These are phyloP conservation scores for Psilocybe cyanescens DNA, from an alignment of 768 basidiomycete genomes.

Conservation along the genomic window DNA sequence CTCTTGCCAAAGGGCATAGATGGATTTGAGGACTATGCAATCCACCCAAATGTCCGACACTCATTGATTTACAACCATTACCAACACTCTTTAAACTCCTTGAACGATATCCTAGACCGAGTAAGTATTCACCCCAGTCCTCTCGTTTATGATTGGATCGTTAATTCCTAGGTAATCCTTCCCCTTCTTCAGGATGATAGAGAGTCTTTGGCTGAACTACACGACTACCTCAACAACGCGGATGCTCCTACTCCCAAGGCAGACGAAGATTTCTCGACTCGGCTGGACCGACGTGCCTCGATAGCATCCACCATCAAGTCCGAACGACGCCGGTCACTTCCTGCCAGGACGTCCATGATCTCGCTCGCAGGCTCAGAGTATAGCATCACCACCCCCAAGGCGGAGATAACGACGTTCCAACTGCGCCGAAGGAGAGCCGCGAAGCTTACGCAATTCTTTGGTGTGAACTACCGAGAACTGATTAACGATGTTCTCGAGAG, in stretches of 20 bases:
- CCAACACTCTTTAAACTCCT: conserved; percentile 80
- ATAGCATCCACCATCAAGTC: conserved; percentile 48
- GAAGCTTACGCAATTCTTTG: conserved; percentile 87
- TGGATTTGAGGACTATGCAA: conserved; percentile 6
- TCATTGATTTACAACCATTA: conserved; percentile 75
- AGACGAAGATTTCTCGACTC: conserved; percentile 8
- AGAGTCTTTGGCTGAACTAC: conserved; percentile 73
- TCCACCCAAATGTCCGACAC: conserved; percentile 21
- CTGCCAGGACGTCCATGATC: conserved; percentile 61
- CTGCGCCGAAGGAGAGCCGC: conserved; percentile 74
- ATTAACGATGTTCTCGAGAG: conserved; percentile 80
- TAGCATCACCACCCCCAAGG: conserved; percentile 41
- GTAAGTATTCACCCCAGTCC: conserved; percentile 44
- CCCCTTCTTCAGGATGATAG: conserved; percentile 66
- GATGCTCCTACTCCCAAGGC: conserved; percentile 17
- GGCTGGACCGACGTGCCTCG: conserved; percentile 31
- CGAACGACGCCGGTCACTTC: conserved; percentile 74
- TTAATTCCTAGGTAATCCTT: conserved; percentile 10
- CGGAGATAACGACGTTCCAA: conserved; percentile 64
- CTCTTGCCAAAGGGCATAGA: conserved; percentile 43
- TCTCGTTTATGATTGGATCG: neutral
- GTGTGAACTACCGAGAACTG: conserved; percentile 81
- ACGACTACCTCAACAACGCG: conserved; percentile 60
- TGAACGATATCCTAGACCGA: conserved; percentile 78
- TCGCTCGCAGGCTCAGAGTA: conserved; percentile 58